phyloP scores from a whole-genome alignment of 768 basidiomycete species.

The Trametes punicea region DNA sequence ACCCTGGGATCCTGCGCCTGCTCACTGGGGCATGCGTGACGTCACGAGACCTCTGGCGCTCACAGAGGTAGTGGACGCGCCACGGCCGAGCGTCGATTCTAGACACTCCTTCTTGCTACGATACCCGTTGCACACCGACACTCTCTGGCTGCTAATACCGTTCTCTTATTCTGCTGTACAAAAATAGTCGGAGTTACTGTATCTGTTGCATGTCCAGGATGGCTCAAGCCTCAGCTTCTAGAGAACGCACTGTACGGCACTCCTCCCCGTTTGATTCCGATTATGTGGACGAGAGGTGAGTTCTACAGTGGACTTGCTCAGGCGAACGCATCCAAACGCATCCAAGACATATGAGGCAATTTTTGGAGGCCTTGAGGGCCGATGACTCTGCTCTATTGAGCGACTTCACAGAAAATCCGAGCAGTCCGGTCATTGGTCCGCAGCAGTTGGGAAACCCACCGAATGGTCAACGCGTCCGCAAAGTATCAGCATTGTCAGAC shows the following conservation, averaged over 20 bases:
- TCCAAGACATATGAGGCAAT: slow-evolving; percentile 66
- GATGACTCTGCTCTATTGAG: slow-evolving; percentile 21
- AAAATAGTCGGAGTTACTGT: not conserved
- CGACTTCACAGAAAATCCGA: slow-evolving; percentile 24
- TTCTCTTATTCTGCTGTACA: slow-evolving; percentile 6
- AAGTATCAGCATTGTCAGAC: slow-evolving; percentile 81
- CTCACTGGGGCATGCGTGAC: too few relatives aligned
- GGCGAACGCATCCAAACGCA: slow-evolving; percentile 33
- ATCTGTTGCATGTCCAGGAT: not conserved
- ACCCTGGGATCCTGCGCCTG: too few relatives aligned
- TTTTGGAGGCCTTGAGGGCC: slow-evolving; percentile 61
- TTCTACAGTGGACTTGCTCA: not conserved
- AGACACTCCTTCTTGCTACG: not conserved
- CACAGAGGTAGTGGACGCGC: not conserved
- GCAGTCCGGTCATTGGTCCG: slow-evolving; percentile 14
- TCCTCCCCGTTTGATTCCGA: slow-evolving; percentile 40
- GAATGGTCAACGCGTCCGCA: slow-evolving; percentile 55
- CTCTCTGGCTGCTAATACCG: slow-evolving; percentile 8
- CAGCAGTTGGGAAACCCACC: slow-evolving; percentile 10
- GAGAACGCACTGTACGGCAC: not conserved
- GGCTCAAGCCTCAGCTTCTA: not conserved
- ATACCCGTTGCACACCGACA: not conserved
- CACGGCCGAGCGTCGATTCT: not conserved
- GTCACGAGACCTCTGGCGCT: not conserved
- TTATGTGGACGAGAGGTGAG: slow-evolving; percentile 71